Evolutionary conservation across 2,329 filamentous ascomycete genomes (phyloP).

Genomic region (Fusarium albosuccineum): DNA sequence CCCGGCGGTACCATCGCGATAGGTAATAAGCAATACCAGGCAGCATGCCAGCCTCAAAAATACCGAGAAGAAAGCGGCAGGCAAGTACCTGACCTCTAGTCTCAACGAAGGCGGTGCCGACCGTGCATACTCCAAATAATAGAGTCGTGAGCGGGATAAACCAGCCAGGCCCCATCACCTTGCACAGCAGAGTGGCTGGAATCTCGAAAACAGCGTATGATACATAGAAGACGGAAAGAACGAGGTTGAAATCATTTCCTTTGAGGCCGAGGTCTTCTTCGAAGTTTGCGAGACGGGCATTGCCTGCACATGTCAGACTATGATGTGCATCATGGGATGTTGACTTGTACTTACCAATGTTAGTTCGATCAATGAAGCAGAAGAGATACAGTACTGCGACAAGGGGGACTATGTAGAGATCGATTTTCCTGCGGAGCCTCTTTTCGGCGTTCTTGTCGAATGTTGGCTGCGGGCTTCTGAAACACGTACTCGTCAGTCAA

Average conservation of each 20-base stretch:
- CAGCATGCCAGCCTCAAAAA: conserved; percentile 73
- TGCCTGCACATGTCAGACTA: conserved; percentile 6
- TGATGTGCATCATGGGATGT: neutral
- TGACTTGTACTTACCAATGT: neutral
- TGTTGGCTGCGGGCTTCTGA: neutral
- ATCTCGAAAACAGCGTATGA: conserved; percentile 75
- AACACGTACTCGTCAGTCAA: neutral
- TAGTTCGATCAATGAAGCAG: neutral
- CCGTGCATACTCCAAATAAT: conserved; percentile 67
- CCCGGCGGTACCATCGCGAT: conserved; percentile 71
- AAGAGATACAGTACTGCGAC: neutral
- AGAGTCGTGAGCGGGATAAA: conserved; percentile 69
- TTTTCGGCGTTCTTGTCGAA: neutral
- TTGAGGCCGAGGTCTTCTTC: conserved; percentile 65
- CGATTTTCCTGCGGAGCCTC: neutral
- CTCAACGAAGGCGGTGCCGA: conserved; percentile 70
- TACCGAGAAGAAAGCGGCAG: conserved; percentile 69
- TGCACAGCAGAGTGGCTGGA: conserved; percentile 71
- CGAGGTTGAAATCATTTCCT: conserved; percentile 71
- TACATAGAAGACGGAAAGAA: conserved; percentile 72
- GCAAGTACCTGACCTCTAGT: conserved; percentile 59
- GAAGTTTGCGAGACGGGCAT: conserved; percentile 68
- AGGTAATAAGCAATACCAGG: conserved; percentile 75
- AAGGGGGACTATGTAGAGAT: neutral
- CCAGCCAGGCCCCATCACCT: conserved; percentile 72